phyloP scores from a whole-genome alignment of 192 early-diverging fungal genomes.

The Backusella luteola region DNA sequence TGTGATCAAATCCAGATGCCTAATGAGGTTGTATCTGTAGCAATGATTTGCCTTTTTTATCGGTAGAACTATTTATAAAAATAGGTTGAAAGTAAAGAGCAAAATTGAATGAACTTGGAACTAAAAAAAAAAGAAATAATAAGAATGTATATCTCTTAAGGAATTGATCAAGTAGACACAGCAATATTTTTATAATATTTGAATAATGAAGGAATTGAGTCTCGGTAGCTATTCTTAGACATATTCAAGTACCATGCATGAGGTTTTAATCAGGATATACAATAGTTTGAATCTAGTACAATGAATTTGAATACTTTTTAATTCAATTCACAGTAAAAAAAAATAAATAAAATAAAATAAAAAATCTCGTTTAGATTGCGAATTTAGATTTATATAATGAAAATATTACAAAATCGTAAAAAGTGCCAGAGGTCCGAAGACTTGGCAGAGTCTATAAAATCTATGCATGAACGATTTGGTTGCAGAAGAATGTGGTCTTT shows the following conservation, averaged over 20 bases:
- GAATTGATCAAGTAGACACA: not conserved
- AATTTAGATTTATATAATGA: not conserved
- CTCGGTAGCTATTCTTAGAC: not conserved
- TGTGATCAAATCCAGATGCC: not conserved
- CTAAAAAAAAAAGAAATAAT: not conserved
- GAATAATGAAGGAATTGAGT: not conserved
- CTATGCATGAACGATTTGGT: constrained; percentile 1
- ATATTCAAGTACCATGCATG: not conserved
- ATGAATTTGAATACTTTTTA: not conserved
- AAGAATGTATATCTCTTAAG: not conserved
- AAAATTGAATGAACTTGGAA: not conserved
- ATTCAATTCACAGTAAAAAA: not conserved
- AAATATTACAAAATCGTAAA: not conserved
- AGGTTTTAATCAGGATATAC: not conserved
- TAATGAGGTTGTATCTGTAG: not conserved
- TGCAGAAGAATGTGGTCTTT: not conserved
- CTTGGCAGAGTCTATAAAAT: not conserved
- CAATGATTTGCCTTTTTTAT: not conserved
- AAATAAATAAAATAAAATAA: too few relatives aligned
- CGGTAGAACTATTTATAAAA: not conserved
- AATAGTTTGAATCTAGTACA: not conserved
- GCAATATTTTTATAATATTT: not conserved
- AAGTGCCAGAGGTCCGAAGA: not conserved
- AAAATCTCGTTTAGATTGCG: not conserved
- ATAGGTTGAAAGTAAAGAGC: not conserved